Percentiles rank a stretch among this genome's conserved stretches.
phyloP scores from a whole-genome alignment of 768 basidiomycete genomes.

The Leccinum ochraceum region DNA sequence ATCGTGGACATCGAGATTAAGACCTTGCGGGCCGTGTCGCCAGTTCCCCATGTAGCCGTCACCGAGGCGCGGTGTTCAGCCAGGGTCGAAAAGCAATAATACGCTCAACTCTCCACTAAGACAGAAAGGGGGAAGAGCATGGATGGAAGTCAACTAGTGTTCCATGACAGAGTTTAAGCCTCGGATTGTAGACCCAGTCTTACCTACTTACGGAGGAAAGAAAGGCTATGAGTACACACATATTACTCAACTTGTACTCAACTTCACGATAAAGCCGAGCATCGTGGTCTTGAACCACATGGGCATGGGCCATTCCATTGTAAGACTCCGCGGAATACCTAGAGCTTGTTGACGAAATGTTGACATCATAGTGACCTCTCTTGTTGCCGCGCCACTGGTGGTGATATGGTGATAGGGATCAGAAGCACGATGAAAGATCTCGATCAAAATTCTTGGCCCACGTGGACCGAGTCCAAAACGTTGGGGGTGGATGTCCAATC shows the following conservation, averaged over 20 bases:
- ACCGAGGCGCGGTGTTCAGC: neutral
- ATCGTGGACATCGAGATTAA: conserved; percentile 5
- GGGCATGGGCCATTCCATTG: neutral
- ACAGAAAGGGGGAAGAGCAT: neutral
- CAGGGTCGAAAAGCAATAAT: neutral
- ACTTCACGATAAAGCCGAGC: neutral
- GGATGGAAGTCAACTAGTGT: neutral
- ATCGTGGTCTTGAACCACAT: neutral
- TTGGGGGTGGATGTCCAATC: neutral
- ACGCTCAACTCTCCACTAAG: neutral
- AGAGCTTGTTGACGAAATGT: neutral
- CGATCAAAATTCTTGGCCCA: neutral
- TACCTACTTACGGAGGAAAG: neutral
- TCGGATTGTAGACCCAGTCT: neutral
- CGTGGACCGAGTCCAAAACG: neutral
- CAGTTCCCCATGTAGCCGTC: neutral
- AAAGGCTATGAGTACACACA: neutral
- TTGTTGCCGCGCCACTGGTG: neutral
- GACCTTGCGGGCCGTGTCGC: neutral
- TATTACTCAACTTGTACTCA: neutral
- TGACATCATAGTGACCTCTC: neutral
- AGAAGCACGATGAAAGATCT: neutral
- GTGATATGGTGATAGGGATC: neutral
- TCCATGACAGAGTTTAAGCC: neutral
- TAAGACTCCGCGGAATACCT: conserved; percentile 9